Evolutionary conservation across 495 filamentous ascomycete species (phyloP).

Genomic region (Articulospora tetracladia): DNA sequence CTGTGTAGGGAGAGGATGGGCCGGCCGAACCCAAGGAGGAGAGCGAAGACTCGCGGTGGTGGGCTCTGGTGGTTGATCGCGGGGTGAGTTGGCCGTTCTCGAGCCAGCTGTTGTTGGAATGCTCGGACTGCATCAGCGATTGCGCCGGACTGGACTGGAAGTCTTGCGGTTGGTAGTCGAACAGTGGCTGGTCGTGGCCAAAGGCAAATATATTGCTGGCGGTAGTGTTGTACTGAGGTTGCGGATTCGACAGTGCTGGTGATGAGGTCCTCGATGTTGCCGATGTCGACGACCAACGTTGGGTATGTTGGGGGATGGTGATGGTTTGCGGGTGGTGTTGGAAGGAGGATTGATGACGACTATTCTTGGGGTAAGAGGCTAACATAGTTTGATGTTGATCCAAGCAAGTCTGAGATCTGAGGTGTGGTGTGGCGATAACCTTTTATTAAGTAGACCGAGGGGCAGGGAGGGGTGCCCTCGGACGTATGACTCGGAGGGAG

Average conservation of each 20-base stretch:
- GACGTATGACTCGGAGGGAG: neutral
- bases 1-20: constrained; percentile 50
- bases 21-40: constrained; percentile 53
- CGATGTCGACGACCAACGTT: constrained; percentile 5
- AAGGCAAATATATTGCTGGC: constrained; percentile 16
- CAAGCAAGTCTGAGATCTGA: neutral
- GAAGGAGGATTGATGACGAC: constrained; percentile 3
- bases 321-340: neutral
- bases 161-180: constrained; percentile 19
- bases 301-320: neutral
- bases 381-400: constrained; percentile 9
- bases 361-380: constrained; percentile 7
- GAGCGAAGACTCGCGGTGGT: constrained; percentile 50
- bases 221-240: constrained; percentile 15
- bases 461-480: neutral
- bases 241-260: constrained; percentile 10
- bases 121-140: constrained; percentile 22
- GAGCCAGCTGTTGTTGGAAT: constrained; percentile 21
- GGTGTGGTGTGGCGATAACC: neutral
- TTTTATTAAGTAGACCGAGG: neutral
- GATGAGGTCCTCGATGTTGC: neutral
- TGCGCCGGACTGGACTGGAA: constrained; percentile 14
- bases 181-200: constrained; percentile 19
- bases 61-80: constrained; percentile 18
- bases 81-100: constrained; percentile 27